Evolutionary conservation across 139 green algal species (phyloP), one percentile per base, ranked within the genome.

Genomic region (Closterium sp.): DNA sequence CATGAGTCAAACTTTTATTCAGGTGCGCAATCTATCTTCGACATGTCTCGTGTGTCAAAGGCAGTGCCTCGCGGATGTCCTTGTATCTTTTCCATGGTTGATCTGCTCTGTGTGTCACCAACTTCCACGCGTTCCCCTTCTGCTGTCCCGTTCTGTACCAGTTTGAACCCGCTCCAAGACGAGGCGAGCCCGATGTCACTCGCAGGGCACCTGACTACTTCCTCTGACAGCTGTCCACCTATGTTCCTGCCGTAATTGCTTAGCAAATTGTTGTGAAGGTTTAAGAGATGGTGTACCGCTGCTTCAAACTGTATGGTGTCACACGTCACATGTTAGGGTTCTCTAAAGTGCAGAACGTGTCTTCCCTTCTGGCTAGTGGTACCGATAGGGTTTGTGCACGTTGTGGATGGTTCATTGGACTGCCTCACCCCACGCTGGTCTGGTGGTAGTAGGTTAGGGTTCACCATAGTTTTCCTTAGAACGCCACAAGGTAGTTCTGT

Each of bases 111-210:
- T n/a, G n/a, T n/a, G n/a, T n/a, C n/a, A n/a, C 83, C 31, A 32
- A 86, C 9, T 33, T 34, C 28, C n/a, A 33, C 83, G 31, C 83
- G 28, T 86, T 86, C 0, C 10, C 30, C 21, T 25, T 19, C 83
- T 86, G n/a, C 30, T 86, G 83, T 33, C 83, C 30, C 31, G 83
- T 12, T 10, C 2, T 86, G 83, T 34, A 98, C 91, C 97, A 98
- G 95, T 99, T 99, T 95, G 98, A 99, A 93, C 98, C 97, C 0
- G 98, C 98, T 3, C 98, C 97, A 2, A 94, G 98, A 55, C 90
- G 97, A 55, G 98, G 97, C 0, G 97, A 99, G 92, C 97, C 97
- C 0, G 97, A 99, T 95, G 96, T 97, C 84, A 97, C 96, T 3
- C 91, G 97, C 30, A 91, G 96, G 23, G 98, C 97, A 23, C 97